phyloP scores from a whole-genome alignment of 306 rosid genomes.

The Lathyrus oleraceus region DNA sequence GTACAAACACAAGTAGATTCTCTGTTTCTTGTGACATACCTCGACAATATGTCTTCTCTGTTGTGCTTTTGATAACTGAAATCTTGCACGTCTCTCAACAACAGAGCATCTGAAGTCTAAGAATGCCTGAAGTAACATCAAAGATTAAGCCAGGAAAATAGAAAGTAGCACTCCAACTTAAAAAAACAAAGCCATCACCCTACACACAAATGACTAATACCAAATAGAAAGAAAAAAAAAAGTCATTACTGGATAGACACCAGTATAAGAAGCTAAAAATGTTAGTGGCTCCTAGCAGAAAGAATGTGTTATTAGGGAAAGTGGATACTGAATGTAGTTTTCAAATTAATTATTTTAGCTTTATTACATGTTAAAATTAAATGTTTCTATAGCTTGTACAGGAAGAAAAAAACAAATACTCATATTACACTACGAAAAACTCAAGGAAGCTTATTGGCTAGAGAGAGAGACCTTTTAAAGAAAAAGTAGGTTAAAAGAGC shows the following conservation, averaged over 20 bases:
- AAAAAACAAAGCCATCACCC: neutral
- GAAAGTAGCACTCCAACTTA: constrained; percentile 1
- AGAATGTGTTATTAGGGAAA: neutral
- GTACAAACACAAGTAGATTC: constrained; percentile 8
- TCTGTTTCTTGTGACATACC: constrained; percentile 46
- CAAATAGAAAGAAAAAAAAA: neutral
- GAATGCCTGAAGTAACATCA: constrained; percentile 60
- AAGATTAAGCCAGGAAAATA: constrained; percentile 20
- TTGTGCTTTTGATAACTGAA: constrained; percentile 80
- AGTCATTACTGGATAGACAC: constrained; percentile 6
- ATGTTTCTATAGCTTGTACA: neutral
- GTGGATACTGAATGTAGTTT: neutral
- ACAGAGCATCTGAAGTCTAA: constrained; percentile 90
- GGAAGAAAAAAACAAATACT: neutral
- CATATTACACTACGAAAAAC: neutral
- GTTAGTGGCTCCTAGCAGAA: neutral
- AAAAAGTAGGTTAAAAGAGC: neutral
- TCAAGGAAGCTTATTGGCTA: neutral
- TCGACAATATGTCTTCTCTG: constrained; percentile 83
- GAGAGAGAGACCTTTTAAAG: neutral
- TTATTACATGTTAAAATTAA: neutral
- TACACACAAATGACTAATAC: neutral
- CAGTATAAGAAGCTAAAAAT: neutral
- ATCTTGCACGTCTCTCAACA: constrained; percentile 87
- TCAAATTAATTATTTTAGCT: neutral